phyloP scores from a whole-genome alignment of 2,329 filamentous ascomycete genomes.

The Beauveria varroae region DNA sequence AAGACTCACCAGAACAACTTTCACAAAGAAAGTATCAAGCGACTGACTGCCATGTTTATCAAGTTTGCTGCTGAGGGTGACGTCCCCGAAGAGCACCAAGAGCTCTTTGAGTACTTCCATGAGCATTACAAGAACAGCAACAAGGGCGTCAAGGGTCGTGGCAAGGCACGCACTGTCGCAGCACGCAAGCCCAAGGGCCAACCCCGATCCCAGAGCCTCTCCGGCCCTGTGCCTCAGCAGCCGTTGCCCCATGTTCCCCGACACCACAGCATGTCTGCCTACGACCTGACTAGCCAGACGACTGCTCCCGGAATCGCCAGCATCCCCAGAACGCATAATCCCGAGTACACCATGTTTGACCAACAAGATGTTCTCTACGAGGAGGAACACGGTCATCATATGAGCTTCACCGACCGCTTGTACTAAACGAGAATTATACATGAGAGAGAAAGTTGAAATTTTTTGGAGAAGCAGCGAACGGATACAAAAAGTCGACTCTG shows the following conservation, averaged over 20 bases:
- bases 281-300: constrained; percentile 23
- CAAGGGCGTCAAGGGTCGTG: constrained; percentile 95
- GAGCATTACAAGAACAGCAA: constrained; percentile 95
- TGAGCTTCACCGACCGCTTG: constrained; percentile 37
- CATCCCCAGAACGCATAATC: constrained; percentile 24
- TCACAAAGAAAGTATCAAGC: constrained; percentile 65
- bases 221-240: constrained; percentile 18
- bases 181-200: constrained; percentile 23
- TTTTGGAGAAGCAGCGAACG: background rate
- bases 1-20: constrained; percentile 97
- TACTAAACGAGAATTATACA: constrained; percentile 25
- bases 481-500: background rate
- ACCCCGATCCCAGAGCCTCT: constrained; percentile 18
- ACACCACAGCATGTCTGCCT: constrained; percentile 23
- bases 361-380: constrained; percentile 39
- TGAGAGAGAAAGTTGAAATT: background rate
- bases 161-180: constrained; percentile 67
- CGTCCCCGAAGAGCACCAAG: constrained; percentile 59
- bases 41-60: constrained; percentile 64
- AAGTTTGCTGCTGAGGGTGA: constrained; percentile 47
- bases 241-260: constrained; percentile 23
- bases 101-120: constrained; percentile 78
- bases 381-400: constrained; percentile 32
- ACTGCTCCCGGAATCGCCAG: constrained; percentile 20
- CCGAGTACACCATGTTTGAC: constrained; percentile 39